Evolutionary conservation across 108 stramenopile species (phyloP), one percentile per base, ranked within the genome.

Genomic region (Seminavis robusta): DNA sequence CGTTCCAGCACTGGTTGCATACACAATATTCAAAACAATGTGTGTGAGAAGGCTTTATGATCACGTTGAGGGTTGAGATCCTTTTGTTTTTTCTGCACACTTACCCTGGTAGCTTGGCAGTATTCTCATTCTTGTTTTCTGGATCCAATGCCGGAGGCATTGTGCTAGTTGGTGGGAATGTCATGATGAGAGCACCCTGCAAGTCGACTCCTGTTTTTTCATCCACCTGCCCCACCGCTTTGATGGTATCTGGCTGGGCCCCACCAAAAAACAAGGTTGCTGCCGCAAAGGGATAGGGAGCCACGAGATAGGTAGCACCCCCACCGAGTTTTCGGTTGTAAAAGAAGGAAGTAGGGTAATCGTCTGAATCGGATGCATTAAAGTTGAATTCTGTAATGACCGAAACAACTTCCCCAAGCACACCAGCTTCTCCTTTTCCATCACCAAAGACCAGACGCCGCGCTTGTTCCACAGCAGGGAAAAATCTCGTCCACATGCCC

Each of bases 401-500:
- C 47, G 61, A 55, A 17, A 76, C 65, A 25, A 84, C 76, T 28
- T 79, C 78, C 28, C 82, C 82, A 34, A 84, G 38, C 0, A 59
- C 28, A 13, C 39, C 10, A 21, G 43, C 59, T 49, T 42, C 52
- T 30, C 31, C 33, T 34, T 24, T 67, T 58, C 23, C 52, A 46
- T n/a, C 42, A 10, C 78, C 72, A 7, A 64, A 36, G 3, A 52
- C 67, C 15, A 82, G 28, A 30, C 69, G 37, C 9, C 87, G 66
- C 2, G 89, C 86, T 44, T 83, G 70, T 57, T 83, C 84, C 10
- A 94, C 84, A 23, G 86, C 92, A 3, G 92, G 92, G 34, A 94
- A 94, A 62, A 94, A 94, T 41, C 92, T 58, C 3, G 87, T 91
- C 91, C 91, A 93, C 88, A 93, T 88, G 7, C 91, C 91, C 50